phyloP scores from a whole-genome alignment of 2,329 filamentous ascomycete species.

The Akanthomyces muscarius region DNA sequence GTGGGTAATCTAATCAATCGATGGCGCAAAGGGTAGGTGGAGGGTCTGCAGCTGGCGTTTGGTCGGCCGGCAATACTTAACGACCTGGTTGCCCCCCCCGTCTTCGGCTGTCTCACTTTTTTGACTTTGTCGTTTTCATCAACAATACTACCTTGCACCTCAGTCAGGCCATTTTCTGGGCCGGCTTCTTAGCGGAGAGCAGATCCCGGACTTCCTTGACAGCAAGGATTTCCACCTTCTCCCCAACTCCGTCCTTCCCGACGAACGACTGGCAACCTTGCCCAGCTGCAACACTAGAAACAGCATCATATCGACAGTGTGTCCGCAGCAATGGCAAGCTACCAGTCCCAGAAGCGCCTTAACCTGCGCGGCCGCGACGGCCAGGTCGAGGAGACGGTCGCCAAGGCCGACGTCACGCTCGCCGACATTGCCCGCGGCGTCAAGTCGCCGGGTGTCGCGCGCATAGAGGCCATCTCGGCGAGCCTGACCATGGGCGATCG shows the following conservation, averaged over 20 bases:
- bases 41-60: neutral
- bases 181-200: neutral
- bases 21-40: neutral
- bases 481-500: constrained; percentile 46
- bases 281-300: neutral
- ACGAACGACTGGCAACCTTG: neutral
- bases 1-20: constrained; percentile 17
- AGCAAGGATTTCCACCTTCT: too few species aligned
- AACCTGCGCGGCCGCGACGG: constrained; percentile 6
- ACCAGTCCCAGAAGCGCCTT: constrained; percentile 11
- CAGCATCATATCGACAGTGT: neutral
- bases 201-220: neutral
- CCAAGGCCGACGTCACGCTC: constrained; percentile 26
- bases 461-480: constrained; percentile 48
- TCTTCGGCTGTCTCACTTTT: constrained; percentile 3
- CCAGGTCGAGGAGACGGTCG: constrained; percentile 12
- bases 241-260: too few species aligned
- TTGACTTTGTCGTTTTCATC: constrained; percentile 7
- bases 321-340: constrained; percentile 7
- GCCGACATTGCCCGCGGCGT: constrained; percentile 22
- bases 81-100: neutral
- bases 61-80: neutral
- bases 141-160: neutral
- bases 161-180: neutral
- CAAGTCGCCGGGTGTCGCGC: constrained; percentile 45